These are phyloP conservation scores for Podosphaera xanthii DNA, from an alignment of 2,329 filamentous ascomycete species.

Conservation along the genomic window DNA sequence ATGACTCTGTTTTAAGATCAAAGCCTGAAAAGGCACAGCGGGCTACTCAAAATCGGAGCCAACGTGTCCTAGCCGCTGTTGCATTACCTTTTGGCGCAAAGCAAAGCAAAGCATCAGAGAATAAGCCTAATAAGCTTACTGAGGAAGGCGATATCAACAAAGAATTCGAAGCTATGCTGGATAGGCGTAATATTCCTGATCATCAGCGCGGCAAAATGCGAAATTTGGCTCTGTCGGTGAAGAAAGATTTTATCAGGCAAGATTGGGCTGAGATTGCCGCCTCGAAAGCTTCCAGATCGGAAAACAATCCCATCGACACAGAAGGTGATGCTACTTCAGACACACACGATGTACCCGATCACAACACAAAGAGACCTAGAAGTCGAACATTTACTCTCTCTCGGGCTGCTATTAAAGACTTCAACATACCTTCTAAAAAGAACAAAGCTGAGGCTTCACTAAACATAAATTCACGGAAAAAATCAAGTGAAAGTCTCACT, in stretches of 20 bases:
- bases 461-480: constrained; percentile 43
- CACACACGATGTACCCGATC: constrained; percentile 14
- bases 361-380: constrained; percentile 31
- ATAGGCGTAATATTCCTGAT: constrained; percentile 79
- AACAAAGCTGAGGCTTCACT: constrained; percentile 40
- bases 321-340: constrained; percentile 19
- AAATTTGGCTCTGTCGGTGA: constrained; percentile 68
- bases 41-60: constrained; percentile 23
- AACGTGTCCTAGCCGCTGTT: constrained; percentile 40
- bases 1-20: constrained; percentile 13
- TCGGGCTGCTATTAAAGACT: constrained; percentile 23
- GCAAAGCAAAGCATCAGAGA: constrained; percentile 9
- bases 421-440: constrained; percentile 51
- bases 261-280: constrained; percentile 51
- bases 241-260: constrained; percentile 84
- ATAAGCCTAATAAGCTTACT: constrained; percentile 14
- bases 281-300: constrained; percentile 22
- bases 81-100: constrained; percentile 33
- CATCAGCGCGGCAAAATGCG: constrained; percentile 92
- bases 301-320: constrained; percentile 19
- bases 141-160: constrained; percentile 31
- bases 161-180: constrained; percentile 42
- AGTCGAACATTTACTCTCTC: constrained; percentile 49
- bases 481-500: constrained; percentile 47
- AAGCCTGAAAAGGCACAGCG: constrained; percentile 16